These are phyloP conservation scores for Diplodia sapinea DNA, from an alignment of 2,329 filamentous ascomycete species.

Conservation along the genomic window DNA sequence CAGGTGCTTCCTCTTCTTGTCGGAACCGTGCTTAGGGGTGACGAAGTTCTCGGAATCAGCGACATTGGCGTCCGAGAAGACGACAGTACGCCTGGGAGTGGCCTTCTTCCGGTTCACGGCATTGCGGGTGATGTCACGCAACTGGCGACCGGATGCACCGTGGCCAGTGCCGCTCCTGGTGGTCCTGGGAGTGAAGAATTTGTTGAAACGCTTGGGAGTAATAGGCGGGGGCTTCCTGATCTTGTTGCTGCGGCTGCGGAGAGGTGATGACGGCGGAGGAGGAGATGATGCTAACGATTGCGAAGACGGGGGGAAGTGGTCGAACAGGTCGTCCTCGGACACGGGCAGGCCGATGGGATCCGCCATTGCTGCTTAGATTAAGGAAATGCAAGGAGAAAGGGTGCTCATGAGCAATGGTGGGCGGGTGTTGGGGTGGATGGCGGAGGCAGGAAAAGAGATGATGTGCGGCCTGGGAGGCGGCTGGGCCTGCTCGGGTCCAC, in stretches of 20 bases:
- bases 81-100: conserved; percentile 48
- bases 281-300: conserved; percentile 43
- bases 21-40: conserved; percentile 42
- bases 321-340: conserved; percentile 27
- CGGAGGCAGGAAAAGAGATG: conserved; percentile 10
- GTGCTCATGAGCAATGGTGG: conserved; percentile 18
- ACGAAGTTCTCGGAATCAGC: conserved; percentile 37
- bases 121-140: conserved; percentile 57
- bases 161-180: conserved; percentile 20
- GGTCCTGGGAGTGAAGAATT: conserved; percentile 57
- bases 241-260: conserved; percentile 42
- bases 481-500: conserved; percentile 26
- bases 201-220: conserved; percentile 58
- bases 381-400: conserved; percentile 29
- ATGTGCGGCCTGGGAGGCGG: conserved; percentile 20
- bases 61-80: conserved; percentile 44
- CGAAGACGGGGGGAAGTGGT: conserved; percentile 21
- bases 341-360: conserved; percentile 8
- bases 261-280: conserved; percentile 40
- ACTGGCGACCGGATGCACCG: conserved; percentile 48
- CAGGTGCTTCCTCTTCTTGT: conserved; percentile 48
- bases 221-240: conserved; percentile 56
- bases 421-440: conserved; percentile 7
- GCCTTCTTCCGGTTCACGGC: conserved; percentile 49
- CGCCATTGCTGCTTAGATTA: conserved; percentile 25